Base-by-base conservation (phyloP, 2,329 filamentous ascomycete genomes). In the Ceratocystis cubensis region DNA sequence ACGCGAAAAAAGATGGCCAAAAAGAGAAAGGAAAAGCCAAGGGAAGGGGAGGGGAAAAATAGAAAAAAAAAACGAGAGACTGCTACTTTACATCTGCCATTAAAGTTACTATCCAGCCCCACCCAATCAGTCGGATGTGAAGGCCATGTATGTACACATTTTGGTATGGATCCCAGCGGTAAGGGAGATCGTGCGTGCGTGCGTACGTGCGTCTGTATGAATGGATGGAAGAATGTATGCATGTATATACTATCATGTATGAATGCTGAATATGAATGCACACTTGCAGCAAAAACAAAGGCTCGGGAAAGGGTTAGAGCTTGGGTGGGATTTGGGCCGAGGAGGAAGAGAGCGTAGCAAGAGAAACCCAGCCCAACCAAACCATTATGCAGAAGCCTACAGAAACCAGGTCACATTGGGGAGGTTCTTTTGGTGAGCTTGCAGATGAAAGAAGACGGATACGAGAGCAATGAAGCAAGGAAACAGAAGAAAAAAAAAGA, bases 111-210 rank as follows among this genome's bases (percentile, higher is more conserved):
- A 25, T 53, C 8, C n/a, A 33, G 37, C n/a, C 15, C 41, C 20
- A 45, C 20, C 33, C 33, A 62, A 45, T 62, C n/a, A 45, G 17
- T 7, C 33, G 59, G 33, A 45, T 45, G 25, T 6, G 25, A 41
- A 17, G 59, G 13, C n/a, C 37, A 45, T 62, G 59, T 45, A 62
- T 62, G 59, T 62, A 17, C 59, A 62, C 3, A 45, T 30, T 61
- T 59, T 59, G 56, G 56, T 59, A 59, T 30, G 28, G 28, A 59
- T 59, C 28, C 56, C 28, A 20, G 53, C 53, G 53, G 53, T 33
- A 57, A 57, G 56, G 41, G 59, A 22, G n/a, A 62, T 62, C 17
- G 59, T 45, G 37, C 28, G 30, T 61, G 10, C 17, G 59, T 44
- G 59, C 7, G 59, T 61, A 10, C 10, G 56, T 20, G 22, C 7